Percentiles rank a stretch among this genome's conserved stretches.
phyloP scores from a whole-genome alignment of 345 rosid species.

The Melaleuca alternifolia region DNA sequence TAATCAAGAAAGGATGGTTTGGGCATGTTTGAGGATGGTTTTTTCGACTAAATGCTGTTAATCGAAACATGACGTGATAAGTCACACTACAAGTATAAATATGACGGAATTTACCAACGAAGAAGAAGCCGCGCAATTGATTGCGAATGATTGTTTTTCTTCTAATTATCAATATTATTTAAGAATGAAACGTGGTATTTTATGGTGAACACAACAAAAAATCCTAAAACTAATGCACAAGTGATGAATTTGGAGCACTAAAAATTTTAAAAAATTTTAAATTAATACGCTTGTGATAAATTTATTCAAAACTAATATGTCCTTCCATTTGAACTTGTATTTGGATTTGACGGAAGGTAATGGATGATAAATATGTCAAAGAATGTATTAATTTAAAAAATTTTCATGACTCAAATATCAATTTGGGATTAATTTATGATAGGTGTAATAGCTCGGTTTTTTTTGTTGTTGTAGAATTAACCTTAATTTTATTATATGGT shows the following conservation, averaged over 20 bases:
- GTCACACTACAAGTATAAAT: not conserved
- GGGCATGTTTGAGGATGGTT: not conserved
- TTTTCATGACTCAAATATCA: too few species aligned
- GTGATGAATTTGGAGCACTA: not conserved
- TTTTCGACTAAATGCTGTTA: not conserved
- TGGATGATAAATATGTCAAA: accelerated
- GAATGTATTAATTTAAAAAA: accelerated
- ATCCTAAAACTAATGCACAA: not conserved
- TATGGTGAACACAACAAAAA: not conserved
- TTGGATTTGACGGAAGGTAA: too few species aligned
- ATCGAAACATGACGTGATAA: not conserved
- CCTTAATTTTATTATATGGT: not conserved
- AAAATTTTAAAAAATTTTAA: too few species aligned
- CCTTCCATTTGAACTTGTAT: too few species aligned
- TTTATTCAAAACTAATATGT: too few species aligned
- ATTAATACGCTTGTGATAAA: too few species aligned
- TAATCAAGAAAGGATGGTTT: not conserved
- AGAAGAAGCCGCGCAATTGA: not conserved
- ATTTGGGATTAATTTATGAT: too few species aligned
- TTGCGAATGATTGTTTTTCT: not conserved
- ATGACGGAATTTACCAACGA: not conserved
- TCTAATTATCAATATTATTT: too few species aligned
- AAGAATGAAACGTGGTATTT: too few species aligned
- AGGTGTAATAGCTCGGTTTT: too few species aligned
- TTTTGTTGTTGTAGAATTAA: not conserved